Base-by-base conservation (phyloP, 2,329 filamentous ascomycete species). In the Trichoderma atroviride region DNA sequence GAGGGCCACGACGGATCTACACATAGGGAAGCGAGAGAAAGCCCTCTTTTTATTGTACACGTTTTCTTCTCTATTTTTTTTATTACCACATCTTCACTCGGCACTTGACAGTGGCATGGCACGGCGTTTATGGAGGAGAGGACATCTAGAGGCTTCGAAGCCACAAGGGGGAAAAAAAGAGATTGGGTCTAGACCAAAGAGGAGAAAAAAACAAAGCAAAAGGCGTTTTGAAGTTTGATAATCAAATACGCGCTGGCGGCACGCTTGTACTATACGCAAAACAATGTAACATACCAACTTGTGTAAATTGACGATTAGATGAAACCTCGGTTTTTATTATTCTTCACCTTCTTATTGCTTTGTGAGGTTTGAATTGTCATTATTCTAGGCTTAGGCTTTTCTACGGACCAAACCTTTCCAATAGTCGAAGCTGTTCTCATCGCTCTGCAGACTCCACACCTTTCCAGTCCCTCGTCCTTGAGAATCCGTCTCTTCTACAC, bases 361-460 rank as follows among this genome's bases (percentile, higher is more conserved):
- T 22, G 33, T 31, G 50, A 19, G 53, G 16, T 5, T 19, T 33
- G 52, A n/a, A 56, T 56, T 35, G 40, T 19, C 24, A 5, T 35
- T 1, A 27, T 29, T 7, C 33, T 37, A 33, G 5, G 6, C 31
- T 71, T 77, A 94, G 2, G 89, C 79, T 84, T 97, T 98, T 75
- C 91, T 87, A 83, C 89, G 93, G 24, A 99, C 83, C 75, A 99
- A 77, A 0, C 96, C 96, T 77, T 88, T 92, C 82, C 97, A 97
- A 79, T 97, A 99, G 81, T 99, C 96, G 83, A 99, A 99, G 79
- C 94, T 97, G 77, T 99, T 99, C 78, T 94, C 93, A 79, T 99
- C 96, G 79, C 94, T 97, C 83, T 97, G 94, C 80, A 99, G 81
- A 74, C 91, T 88, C 87, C 92, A 95, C 61, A 91, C 83, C 80